Conservation (phyloP, 352 stramenopile species). For the Pythium biforme region DNA sequence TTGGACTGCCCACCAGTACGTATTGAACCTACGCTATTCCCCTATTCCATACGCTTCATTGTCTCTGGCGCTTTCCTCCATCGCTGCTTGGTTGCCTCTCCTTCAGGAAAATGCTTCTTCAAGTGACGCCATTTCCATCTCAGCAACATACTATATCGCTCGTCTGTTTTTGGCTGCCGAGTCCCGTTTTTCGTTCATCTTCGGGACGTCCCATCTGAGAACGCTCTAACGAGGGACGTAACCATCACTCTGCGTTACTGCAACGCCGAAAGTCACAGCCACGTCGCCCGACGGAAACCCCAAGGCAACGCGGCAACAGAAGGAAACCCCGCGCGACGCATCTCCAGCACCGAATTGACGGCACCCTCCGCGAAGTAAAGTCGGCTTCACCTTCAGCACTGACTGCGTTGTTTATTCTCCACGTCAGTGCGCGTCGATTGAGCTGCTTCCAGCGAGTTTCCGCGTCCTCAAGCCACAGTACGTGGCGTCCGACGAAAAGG, state of each 20-base stretch:
- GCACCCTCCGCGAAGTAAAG: neutral
- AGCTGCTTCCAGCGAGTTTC: neutral
- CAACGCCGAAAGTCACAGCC: slow-evolving; percentile 6
- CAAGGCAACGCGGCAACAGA: slow-evolving; percentile 1
- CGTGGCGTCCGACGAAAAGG: neutral
- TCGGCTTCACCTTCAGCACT: neutral
- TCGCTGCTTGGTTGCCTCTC: neutral
- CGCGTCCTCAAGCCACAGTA: neutral
- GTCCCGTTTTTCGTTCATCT: slow-evolving; percentile 13
- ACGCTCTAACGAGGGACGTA: neutral
- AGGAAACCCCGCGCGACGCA: neutral
- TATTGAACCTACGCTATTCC: neutral
- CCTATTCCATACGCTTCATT: neutral
- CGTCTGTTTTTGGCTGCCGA: slow-evolving; percentile 19
- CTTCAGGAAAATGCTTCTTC: neutral
- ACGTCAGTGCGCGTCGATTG: slow-evolving; percentile 9
- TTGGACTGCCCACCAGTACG: neutral
- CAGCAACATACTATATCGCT: neutral
- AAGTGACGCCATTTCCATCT: no score
- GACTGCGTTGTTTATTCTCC: neutral
- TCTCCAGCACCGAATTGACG: neutral
- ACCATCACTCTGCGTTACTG: slow-evolving; percentile 13
- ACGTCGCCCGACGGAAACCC: neutral
- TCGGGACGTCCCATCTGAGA: neutral
- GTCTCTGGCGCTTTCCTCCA: neutral